phyloP scores from a whole-genome alignment of 768 basidiomycete species.

The Boletus sensibilis region DNA sequence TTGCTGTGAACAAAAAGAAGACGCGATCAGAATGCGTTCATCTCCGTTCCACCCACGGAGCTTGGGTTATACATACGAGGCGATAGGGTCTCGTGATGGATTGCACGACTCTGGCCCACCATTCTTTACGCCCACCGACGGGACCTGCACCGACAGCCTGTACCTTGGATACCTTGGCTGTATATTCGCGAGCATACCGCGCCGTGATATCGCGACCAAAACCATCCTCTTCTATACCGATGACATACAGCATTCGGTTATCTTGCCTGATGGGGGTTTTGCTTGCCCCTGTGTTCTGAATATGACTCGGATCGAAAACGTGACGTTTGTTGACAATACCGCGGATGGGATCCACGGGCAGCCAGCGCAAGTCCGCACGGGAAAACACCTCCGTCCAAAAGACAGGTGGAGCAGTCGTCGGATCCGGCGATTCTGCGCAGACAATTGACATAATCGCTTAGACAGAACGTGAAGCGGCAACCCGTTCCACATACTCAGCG shows the following conservation, averaged over 20 bases:
- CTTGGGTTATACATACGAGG: conserved; percentile 52
- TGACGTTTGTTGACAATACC: conserved; percentile 77
- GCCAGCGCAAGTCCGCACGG: conserved; percentile 85
- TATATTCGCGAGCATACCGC: conserved; percentile 81
- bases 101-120: conserved; percentile 78
- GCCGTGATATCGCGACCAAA: conserved; percentile 89
- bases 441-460: conserved; percentile 25
- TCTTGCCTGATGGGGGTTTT: conserved; percentile 39
- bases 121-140: conserved; percentile 64
- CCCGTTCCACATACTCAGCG: conserved; percentile 17
- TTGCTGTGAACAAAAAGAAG: conserved; percentile 48
- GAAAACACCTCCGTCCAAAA: conserved; percentile 99
- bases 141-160: conserved; percentile 56
- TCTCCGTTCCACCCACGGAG: conserved; percentile 21
- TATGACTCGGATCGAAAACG: conserved; percentile 68
- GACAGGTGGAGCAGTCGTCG: conserved; percentile 70
- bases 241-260: conserved; percentile 90
- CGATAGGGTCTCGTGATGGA: conserved; percentile 74
- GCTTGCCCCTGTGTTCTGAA: conserved; percentile 18
- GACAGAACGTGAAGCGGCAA: conserved; percentile 12
- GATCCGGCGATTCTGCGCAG: conserved; percentile 41
- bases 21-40: conserved; percentile 11
- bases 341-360: conserved; percentile 88
- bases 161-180: conserved; percentile 76
- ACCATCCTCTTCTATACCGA: conserved; percentile 94